Evolutionary conservation across 2,329 filamentous ascomycete genomes (phyloP).

Genomic region (Alternaria rosae): DNA sequence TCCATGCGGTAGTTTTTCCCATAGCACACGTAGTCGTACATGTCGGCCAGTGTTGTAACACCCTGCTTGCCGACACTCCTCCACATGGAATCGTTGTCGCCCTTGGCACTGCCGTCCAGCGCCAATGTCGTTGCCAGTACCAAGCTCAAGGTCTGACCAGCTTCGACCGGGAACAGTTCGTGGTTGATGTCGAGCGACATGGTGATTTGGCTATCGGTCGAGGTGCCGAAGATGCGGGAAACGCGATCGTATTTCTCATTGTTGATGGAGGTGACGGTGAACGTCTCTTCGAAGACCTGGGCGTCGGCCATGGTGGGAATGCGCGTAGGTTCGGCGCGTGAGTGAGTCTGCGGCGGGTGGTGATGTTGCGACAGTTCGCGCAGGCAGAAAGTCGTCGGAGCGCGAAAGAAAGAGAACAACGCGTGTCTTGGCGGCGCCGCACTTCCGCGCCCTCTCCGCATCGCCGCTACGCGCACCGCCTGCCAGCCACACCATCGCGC

Average conservation of each 20-base stretch:
- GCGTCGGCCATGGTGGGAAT: constrained; percentile 73
- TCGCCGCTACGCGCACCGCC: background rate
- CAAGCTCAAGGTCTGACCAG: constrained; percentile 79
- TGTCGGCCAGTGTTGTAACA: constrained; percentile 69
- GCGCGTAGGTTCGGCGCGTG: background rate
- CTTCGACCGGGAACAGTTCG: constrained; percentile 81
- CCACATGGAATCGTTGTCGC: constrained; percentile 68
- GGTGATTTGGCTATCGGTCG: constrained; percentile 76
- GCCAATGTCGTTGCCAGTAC: constrained; percentile 85
- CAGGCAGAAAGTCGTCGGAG: constrained; percentile 11
- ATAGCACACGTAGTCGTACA: constrained; percentile 87
- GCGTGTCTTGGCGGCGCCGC: constrained; percentile 13
- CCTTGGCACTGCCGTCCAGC: constrained; percentile 75
- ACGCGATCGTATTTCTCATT: constrained; percentile 94
- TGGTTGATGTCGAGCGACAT: constrained; percentile 93
- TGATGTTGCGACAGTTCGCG: constrained; percentile 5
- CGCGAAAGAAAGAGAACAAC: background rate
- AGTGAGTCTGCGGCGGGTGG: background rate
- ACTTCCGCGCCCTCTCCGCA: constrained; percentile 24
- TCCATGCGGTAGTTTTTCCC: constrained; percentile 91
- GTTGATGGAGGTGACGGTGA: constrained; percentile 81
- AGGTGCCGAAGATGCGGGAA: constrained; percentile 80
- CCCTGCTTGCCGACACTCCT: constrained; percentile 63
- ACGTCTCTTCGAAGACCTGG: constrained; percentile 91
- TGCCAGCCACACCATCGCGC: background rate